Base-by-base conservation (phyloP, 2,329 filamentous ascomycete genomes). In the Amylocarpus encephaloides region DNA sequence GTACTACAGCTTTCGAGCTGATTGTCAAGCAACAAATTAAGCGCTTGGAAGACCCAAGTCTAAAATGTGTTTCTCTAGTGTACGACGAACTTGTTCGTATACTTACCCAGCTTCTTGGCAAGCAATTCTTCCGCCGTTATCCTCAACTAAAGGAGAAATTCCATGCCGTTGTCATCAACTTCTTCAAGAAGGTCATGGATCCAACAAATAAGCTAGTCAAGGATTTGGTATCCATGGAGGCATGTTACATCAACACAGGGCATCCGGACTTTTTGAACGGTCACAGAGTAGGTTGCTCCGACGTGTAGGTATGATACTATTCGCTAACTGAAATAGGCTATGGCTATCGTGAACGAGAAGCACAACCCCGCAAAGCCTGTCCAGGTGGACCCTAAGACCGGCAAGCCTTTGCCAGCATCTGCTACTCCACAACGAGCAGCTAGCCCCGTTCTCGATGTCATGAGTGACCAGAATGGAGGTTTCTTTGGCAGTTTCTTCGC, bases 401-500 rank as follows among this genome's bases (percentile, higher is more conserved):
- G 94, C 69, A 97, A 97, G 77, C 90, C 93, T 36, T 76, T 98
- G 18, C 82, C 86, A 30, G 52, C 56, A 13, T 73, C 78, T 35
- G 74, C 76, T 18, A 78, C 79, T 2, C 89, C 89, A 1, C 83
- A 76, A 46, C 83, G 90, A 56, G 82, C 87, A 39, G 79, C 79
- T 49, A 95, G 85, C 66, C 93, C 89, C 6, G 86, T 84, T 35
- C 73, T 66, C 43, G 82, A 83, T 48, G 66, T 71, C 45, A 72
- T 82, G 15, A 71, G 73, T 33, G 72, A 70, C 54, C 68, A 69
- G 48, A 88, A 88, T 66, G 74, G 78, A 53, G 90, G 92, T 34
- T 98, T 98, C 79, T 98, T 98, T 63, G 93, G 93, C 61, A 95
- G 88, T 65, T 98, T 98, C 80, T 98, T 96, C 67, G 89, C 93